Conservation (phyloP, 495 filamentous ascomycete genomes). For the Wilcoxina mikolae region DNA sequence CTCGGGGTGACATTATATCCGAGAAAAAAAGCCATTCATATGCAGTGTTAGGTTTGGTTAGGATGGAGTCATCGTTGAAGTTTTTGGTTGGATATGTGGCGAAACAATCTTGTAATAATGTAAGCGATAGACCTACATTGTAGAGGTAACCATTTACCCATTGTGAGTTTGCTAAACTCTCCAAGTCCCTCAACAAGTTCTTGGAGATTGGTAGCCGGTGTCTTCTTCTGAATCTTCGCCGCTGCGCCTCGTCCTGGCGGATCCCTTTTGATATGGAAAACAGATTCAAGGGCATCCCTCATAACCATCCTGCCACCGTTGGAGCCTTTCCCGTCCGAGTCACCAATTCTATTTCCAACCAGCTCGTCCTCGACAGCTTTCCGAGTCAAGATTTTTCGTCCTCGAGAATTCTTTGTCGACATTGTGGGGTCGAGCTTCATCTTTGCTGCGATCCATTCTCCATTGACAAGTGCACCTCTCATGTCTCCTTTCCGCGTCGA, state of each 20-base stretch:
- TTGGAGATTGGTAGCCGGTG: conserved; percentile 61
- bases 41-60: conserved; percentile 71
- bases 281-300: conserved; percentile 22
- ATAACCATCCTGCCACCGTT: conserved; percentile 30
- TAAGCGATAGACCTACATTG: background rate
- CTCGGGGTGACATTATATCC: conserved; percentile 58
- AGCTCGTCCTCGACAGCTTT: conserved; percentile 75
- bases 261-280: conserved; percentile 18
- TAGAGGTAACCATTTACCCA: conserved; percentile 32
- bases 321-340: conserved; percentile 30
- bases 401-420: conserved; percentile 15
- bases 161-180: conserved; percentile 72
- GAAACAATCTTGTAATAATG: conserved; percentile 68
- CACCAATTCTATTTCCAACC: conserved; percentile 62
- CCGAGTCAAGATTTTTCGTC: conserved; percentile 45
- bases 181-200: conserved; percentile 83
- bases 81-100: conserved; percentile 66
- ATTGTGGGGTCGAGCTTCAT: conserved; percentile 41
- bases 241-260: conserved; percentile 32
- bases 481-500: conserved; percentile 76
- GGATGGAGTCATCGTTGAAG: conserved; percentile 81
- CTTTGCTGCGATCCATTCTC: conserved; percentile 84
- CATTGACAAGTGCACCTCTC: conserved; percentile 79
- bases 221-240: conserved; percentile 57
- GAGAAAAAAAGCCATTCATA: conserved; percentile 96